Conservation (phyloP, 805 yeast species). For the Nakazawaea sp. region DNA sequence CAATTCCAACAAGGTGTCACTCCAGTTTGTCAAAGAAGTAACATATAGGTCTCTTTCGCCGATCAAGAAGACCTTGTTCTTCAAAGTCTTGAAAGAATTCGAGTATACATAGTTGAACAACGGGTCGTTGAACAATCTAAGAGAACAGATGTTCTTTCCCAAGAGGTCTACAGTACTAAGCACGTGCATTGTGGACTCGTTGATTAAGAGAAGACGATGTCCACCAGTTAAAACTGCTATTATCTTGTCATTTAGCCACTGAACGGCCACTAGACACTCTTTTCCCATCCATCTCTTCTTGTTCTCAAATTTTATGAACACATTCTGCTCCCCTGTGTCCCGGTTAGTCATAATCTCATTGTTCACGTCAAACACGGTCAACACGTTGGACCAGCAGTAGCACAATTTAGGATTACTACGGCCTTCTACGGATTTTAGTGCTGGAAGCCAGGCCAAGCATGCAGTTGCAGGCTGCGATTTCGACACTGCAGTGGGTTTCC, state of each 20-base stretch:
- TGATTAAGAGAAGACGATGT: constrained; percentile 36
- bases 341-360: constrained; percentile 23
- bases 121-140: background rate
- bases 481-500: constrained; percentile 34
- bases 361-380: constrained; percentile 48
- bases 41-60: constrained; percentile 46
- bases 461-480: constrained; percentile 30
- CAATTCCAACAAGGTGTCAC: constrained; percentile 45
- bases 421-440: constrained; percentile 21
- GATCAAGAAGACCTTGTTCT: constrained; percentile 41
- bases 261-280: constrained; percentile 45
- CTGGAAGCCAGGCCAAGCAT: constrained; percentile 61
- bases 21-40: constrained; percentile 66
- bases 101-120: constrained; percentile 13
- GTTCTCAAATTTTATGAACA: constrained; percentile 28
- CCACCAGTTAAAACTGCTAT: constrained; percentile 36
- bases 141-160: constrained; percentile 27
- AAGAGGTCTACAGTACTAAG: constrained; percentile 29
- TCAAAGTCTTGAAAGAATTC: constrained; percentile 30
- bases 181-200: constrained; percentile 30
- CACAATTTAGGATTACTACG: constrained; percentile 44
- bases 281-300: constrained; percentile 34
- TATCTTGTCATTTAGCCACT: constrained; percentile 46
- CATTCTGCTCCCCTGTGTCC: constrained; percentile 16
- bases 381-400: constrained; percentile 58